Evolutionary conservation across 768 basidiomycete genomes (phyloP), one percentile per base, ranked within the genome.

Genomic region (Tricholoma matsutake): DNA sequence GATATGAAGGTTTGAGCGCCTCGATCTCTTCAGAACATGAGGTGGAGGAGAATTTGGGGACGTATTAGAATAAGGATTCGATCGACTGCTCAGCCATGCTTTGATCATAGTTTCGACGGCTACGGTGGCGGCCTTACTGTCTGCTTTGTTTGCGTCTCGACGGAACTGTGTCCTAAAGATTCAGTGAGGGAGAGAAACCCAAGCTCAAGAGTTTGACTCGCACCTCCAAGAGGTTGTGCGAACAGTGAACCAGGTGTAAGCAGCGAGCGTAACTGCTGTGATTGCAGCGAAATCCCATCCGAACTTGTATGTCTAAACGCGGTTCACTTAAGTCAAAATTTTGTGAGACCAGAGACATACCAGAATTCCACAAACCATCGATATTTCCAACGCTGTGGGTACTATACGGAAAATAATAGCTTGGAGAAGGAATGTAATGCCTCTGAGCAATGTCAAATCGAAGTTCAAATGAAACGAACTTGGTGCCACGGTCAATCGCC

Each of bases 401-500:
- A 90, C 90, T 51, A 99, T 92, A 16, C 97, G 91, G 71, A 98
- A 98, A 7, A 98, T 81, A 41, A 98, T 86, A 1, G 96, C 91
- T 63, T 93, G 92, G 4, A 99, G 77, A 25, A 98, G 83, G 75
- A 99, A 99, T 0, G 94, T 92, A 61, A 99, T 98, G 37, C 97
- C 97, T 74, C 95, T 98, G 67, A 29, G 18, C 43, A 1, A 16
- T 20, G 45, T 41, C 20, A 63, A 45, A 14, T 32, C 45, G 51
- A 59, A 2, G 43, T 53, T 58, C 59, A 35, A 65, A 61, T 2
- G 18, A 31, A 10, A 71, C 83, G 67, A 66, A 97, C 94, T 98
- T 99, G 32, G 97, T 98, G 32, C 97, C 97, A 13, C 97, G 83
- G 71, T 99, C 97, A 65, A 99, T 98, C 4, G 97, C 97, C 97